A percentile compares a stretch with the other conserved stretches of the same genome.
Conservation (phyloP, 1,284 basidiomycete species). For the Heterobasidion annosum region DNA sequence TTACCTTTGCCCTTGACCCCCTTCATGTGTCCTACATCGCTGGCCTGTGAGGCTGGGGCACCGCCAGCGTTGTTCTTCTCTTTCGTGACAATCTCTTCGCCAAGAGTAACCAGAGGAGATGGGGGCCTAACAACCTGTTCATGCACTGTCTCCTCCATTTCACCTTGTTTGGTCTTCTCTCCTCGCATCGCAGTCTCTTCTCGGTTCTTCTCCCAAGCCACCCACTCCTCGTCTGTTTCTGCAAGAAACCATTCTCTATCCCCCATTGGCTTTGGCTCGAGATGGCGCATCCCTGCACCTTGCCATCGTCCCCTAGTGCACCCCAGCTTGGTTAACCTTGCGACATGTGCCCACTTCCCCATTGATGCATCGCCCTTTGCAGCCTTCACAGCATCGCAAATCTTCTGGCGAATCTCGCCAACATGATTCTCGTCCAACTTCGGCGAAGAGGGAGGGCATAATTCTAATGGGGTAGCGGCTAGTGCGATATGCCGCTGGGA, state of each 20-base stretch:
- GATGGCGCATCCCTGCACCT: conserved; percentile 7
- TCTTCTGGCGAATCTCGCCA: conserved; percentile 5
- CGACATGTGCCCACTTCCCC: conserved; percentile 18
- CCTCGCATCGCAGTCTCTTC: conserved; percentile 4
- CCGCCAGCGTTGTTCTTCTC: neutral
- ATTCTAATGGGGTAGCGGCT: conserved; percentile 15
- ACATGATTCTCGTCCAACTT: neutral
- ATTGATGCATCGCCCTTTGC: conserved; percentile 10
- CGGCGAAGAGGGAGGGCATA: conserved; percentile 4
- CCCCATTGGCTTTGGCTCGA: conserved; percentile 5
- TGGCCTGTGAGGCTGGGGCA: neutral
- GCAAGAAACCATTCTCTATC: conserved; percentile 21
- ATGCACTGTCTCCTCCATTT: conserved; percentile 10
- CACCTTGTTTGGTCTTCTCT: neutral
- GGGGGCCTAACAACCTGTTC: neutral
- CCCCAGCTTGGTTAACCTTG: conserved; percentile 19
- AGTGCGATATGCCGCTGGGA: conserved; percentile 18
- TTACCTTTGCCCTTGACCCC: neutral
- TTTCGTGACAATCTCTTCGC: neutral
- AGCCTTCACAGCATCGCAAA: conserved; percentile 11
- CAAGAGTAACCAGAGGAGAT: no score
- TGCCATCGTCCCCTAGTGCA: conserved; percentile 18
- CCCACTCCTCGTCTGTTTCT: conserved; percentile 23
- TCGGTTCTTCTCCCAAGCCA: conserved; percentile 21
- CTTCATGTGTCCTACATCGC: neutral